phyloP scores from a whole-genome alignment of 2,329 filamentous ascomycete species.

The Claviceps humidiphila region DNA sequence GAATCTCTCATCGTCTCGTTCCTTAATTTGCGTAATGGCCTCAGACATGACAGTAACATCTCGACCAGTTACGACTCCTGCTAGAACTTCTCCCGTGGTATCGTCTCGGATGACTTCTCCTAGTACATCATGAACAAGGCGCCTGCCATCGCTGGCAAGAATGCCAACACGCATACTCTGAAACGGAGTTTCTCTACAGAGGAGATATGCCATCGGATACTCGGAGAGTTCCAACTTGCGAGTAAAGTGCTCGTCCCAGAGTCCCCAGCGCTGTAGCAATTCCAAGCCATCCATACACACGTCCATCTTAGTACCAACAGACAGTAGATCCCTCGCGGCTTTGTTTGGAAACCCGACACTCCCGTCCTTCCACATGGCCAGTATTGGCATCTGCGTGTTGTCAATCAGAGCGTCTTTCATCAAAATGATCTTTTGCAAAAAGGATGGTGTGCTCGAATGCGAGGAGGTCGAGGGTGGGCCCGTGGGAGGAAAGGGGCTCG shows the following conservation, averaged over 20 bases:
- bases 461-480: conserved; percentile 47
- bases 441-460: conserved; percentile 45
- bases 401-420: conserved; percentile 70
- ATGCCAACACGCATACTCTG: conserved; percentile 49
- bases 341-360: conserved; percentile 62
- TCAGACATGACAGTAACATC: conserved; percentile 60
- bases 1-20: conserved; percentile 61
- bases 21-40: conserved; percentile 55
- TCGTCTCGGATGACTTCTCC: conserved; percentile 58
- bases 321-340: conserved; percentile 43
- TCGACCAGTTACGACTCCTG: conserved; percentile 57
- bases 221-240: conserved; percentile 42
- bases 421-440: conserved; percentile 58
- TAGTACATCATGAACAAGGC: conserved; percentile 48
- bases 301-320: conserved; percentile 26
- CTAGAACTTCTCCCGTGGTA: conserved; percentile 56
- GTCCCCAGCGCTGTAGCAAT: conserved; percentile 43
- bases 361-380: conserved; percentile 72
- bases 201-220: conserved; percentile 52
- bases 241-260: conserved; percentile 56
- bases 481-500: conserved; percentile 51
- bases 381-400: conserved; percentile 59
- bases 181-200: conserved; percentile 48
- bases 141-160: conserved; percentile 37
- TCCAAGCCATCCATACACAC: conserved; percentile 35